Evolutionary conservation across 208 protist genomes (phyloP).

Genomic region (Crithidia fasciculata): DNA sequence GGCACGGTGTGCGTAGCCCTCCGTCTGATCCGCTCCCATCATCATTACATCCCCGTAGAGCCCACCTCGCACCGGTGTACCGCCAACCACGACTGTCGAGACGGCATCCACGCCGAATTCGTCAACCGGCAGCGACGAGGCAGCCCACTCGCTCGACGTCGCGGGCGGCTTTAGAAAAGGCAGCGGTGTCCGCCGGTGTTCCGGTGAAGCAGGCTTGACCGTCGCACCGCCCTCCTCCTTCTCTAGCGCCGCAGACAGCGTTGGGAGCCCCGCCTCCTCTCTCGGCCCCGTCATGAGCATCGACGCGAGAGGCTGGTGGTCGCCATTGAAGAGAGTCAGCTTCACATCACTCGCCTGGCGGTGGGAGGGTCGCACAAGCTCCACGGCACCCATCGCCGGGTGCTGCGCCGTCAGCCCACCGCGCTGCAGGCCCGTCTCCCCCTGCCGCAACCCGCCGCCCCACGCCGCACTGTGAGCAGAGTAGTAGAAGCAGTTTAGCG

Average conservation of each 20-base stretch:
- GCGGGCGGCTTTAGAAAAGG: not conserved
- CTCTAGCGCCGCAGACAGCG: not conserved
- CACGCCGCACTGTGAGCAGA: slow-evolving; percentile 34
- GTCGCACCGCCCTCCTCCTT: slow-evolving; percentile 3
- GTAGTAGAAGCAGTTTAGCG: slow-evolving; percentile 76
- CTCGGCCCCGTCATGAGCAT: slow-evolving; percentile 72
- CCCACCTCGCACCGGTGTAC: slow-evolving; percentile 31
- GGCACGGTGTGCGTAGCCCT: slow-evolving; percentile 48
- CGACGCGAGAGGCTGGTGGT: slow-evolving; percentile 53
- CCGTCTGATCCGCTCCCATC: slow-evolving; percentile 9
- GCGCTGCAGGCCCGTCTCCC: not conserved
- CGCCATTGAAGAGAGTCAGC: slow-evolving; percentile 65
- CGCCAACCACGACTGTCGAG: slow-evolving; percentile 22
- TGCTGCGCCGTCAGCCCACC: slow-evolving; percentile 23
- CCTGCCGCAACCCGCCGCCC: not conserved
- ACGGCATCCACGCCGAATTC: not conserved
- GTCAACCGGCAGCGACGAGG: not conserved
- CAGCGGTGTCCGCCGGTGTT: slow-evolving; percentile 12
- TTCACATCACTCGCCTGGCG: slow-evolving; percentile 70
- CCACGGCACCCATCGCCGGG: slow-evolving; percentile 72
- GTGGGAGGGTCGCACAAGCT: slow-evolving; percentile 60
- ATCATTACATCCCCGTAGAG: slow-evolving; percentile 48
- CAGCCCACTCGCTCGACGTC: not conserved
- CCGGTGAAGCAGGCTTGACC: not conserved
- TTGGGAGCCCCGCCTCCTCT: not conserved